Percentiles rank a stretch among this genome's conserved stretches.
Conservation (phyloP, 2,329 filamentous ascomycete genomes). For the Hypoxylon sp. region DNA sequence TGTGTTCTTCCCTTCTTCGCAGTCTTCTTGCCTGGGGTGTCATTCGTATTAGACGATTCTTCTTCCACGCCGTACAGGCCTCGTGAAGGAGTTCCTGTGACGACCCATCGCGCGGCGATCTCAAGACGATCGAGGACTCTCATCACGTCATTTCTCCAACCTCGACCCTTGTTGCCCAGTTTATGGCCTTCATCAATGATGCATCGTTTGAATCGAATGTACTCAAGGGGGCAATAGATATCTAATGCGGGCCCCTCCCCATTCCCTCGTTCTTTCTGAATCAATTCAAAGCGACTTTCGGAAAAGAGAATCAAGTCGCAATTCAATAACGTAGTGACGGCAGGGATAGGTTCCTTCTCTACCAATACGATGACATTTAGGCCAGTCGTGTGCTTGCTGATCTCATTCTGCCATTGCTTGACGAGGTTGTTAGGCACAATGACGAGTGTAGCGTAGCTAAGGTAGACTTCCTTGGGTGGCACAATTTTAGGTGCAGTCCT, state of each 20-base stretch:
- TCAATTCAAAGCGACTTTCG: slow-evolving; percentile 77
- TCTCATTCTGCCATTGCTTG: slow-evolving; percentile 87
- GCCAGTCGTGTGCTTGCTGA: slow-evolving; percentile 79
- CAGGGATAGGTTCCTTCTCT: slow-evolving; percentile 69
- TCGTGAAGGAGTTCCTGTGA: slow-evolving; percentile 90
- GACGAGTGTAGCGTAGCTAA: slow-evolving; percentile 80
- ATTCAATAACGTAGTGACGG: slow-evolving; percentile 69
- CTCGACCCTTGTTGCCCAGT: slow-evolving; percentile 75
- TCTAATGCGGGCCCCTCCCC: slow-evolving; percentile 52
- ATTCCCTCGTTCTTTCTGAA: slow-evolving; percentile 64
- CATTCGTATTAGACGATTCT: slow-evolving; percentile 13
- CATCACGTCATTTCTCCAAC: slow-evolving; percentile 70
- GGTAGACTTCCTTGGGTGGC: slow-evolving; percentile 67
- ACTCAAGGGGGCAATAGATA: slow-evolving; percentile 72
- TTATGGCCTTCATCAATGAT: slow-evolving; percentile 95
- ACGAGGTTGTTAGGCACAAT: slow-evolving; percentile 88
- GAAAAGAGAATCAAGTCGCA: slow-evolving; percentile 87
- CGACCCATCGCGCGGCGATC: slow-evolving; percentile 85
- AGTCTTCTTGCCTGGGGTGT: not conserved
- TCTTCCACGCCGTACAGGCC: slow-evolving; percentile 82
- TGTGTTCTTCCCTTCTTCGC: slow-evolving; percentile 52
- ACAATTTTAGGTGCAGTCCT: slow-evolving; percentile 55
- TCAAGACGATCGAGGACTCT: slow-evolving; percentile 67
- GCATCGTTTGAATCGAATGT: slow-evolving; percentile 86
- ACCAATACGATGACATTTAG: slow-evolving; percentile 77